These are phyloP conservation scores for Xanthoconium separans DNA, from an alignment of 1,284 basidiomycete species.

Conservation along the genomic window DNA sequence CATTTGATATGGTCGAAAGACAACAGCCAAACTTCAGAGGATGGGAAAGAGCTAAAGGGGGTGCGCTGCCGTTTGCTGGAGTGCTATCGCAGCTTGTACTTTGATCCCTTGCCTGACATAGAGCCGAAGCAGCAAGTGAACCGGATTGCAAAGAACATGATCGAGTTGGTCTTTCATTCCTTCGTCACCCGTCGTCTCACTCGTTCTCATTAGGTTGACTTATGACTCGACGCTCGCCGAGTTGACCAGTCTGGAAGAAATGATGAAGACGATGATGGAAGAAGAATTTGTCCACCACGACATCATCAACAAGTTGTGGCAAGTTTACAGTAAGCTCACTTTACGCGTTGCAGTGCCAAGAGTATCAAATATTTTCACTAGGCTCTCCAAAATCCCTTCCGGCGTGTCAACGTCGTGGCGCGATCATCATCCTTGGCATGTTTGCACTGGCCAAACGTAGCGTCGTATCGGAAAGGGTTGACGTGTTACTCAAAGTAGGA, in stretches of 20 bases:
- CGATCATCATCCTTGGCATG: constrained; percentile 96
- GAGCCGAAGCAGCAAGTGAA: constrained; percentile 85
- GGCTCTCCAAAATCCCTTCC: constrained; percentile 76
- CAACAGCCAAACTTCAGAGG: constrained; percentile 80
- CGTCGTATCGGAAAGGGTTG: constrained; percentile 87
- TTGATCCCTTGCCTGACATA: constrained; percentile 73
- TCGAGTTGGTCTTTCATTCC: constrained; percentile 63
- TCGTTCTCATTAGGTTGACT: constrained; percentile 60
- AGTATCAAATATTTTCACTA: constrained; percentile 28
- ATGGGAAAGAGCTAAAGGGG: constrained; percentile 87
- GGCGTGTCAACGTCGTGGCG: constrained; percentile 83
- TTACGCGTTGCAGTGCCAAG: not conserved
- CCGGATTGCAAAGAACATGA: constrained; percentile 97
- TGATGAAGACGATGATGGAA: constrained; percentile 95
- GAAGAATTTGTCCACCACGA: constrained; percentile 80
- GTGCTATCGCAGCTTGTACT: constrained; percentile 88
- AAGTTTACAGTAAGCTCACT: constrained; percentile 79
- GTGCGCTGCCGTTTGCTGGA: constrained; percentile 87
- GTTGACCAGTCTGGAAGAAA: constrained; percentile 93
- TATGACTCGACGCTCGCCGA: constrained; percentile 93
- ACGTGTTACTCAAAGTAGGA: constrained; percentile 86
- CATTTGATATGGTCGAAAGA: constrained; percentile 99
- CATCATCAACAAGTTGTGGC: constrained; percentile 91
- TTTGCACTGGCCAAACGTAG: constrained; percentile 83
- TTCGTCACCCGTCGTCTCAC: not conserved